Evolutionary conservation across 805 yeast species (phyloP), one percentile per base, ranked within the genome.

Genomic region (Pichia deserticola): DNA sequence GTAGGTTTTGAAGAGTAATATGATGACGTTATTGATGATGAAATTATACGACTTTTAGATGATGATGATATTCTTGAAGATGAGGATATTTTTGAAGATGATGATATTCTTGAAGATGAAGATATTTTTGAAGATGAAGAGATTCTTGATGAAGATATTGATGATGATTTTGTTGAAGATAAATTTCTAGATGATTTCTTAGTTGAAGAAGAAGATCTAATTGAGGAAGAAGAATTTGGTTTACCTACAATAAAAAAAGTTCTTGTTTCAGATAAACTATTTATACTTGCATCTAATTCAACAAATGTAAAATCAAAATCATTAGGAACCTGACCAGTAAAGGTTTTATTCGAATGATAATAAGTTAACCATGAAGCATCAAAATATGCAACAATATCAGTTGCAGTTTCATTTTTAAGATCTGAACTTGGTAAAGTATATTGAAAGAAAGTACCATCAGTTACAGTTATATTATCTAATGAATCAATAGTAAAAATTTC

Each of bases 321-420:
- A 5, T 61, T 56, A 4, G 89, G 87, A 25, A 83, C 85, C 15
- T 67, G 61, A 32, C 99, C 99, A 38, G 66, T 64, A 49, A 92
- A 73, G 0, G 95, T 83, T 62, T 76, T 69, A 60, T 85, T 87
- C 10, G 74, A 55, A 42, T 68, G 57, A 63, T 81, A 77, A 62
- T 77, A 89, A 1, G 70, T 57, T 44, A 92, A 70, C 98, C 98
- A 92, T 45, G 65, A 62, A 27, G 73, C 68, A 50, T 67, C 66
- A 56, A 68, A 74, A 4, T 66, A 60, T 5, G 79, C 78, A 2
- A 72, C 57, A 7, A 86, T 65, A 27, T 69, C 64, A 1, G 89
- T 79, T 15, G 68, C 61, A 45, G 73, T 65, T 57, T 64, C 68
- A 56, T 82, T 77, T 3, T 85, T 77, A 61, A 86, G 82, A 56